Evolutionary conservation across 2,329 filamentous ascomycete species (phyloP), one percentile per base, ranked within the genome.

Genomic region (Neonectria hederae): DNA sequence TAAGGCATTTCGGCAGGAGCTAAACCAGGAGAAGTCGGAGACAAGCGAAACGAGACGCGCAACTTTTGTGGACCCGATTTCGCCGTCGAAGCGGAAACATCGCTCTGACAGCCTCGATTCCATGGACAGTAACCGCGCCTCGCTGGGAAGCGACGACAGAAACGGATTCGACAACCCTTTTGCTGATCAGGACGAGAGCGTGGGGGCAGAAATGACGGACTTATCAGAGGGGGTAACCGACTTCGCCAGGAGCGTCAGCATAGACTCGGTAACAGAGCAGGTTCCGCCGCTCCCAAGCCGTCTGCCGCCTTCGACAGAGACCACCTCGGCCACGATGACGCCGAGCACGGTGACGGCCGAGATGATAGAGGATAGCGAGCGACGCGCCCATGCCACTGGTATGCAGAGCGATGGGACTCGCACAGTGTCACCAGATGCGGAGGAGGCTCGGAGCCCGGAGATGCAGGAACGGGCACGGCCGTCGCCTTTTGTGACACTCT

Each of bases 1-100:
- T 66, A 81, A 81, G 60, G 77, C 79, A 2, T 88, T 88, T 72
- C 79, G 80, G 19, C 79, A 82, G 54, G 86, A 88, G 67, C 76
- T 87, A 7, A 76, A 75, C 21, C 77, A 79, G 43, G 82, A 83
- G 65, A 69, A 70, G 52, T 66, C 68, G 10, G 67, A 72, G 4
- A 69, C 75, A 19, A 65, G 45, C 9, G 69, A 72, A 22, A 58
- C 64, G 10, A 72, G 65, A 59, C 65, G 59, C 26, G 48, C 65
- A 10, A 24, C 58, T n/a, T 69, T 70, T 13, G 64, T 78, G n/a
- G 82, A 83, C 26, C 78, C 80, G 2, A 76, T 83, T 4, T 83
- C 82, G 1, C 80, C 82, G 1, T 78, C 81, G 1, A 84, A 84
- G 69, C 74, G 82, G 49, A 83, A 83, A 51, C 82, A 83, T 52